These are phyloP conservation scores for Rhodosporidiobolus odoratus DNA, from an alignment of 768 basidiomycete species.

Conservation along the genomic window DNA sequence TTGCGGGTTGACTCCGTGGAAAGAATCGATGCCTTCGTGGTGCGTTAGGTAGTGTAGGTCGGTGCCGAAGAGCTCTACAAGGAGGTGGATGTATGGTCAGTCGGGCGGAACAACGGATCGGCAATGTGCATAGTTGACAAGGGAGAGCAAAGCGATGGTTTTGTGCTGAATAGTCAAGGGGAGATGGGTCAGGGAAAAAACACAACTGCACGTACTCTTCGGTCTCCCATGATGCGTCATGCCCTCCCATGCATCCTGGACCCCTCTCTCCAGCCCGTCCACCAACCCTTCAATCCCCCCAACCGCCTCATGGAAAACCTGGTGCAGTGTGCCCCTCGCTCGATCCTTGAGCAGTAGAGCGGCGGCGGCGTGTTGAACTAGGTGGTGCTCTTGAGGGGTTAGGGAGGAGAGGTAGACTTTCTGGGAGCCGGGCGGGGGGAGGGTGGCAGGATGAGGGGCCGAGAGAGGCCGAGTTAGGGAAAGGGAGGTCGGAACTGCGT, in stretches of 20 bases:
- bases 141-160: too few relatives aligned
- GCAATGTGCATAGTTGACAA: too few relatives aligned
- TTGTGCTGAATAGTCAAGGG: background rate
- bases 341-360: conserved; percentile 24
- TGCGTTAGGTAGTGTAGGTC: background rate
- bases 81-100: background rate
- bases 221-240: background rate
- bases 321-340: background rate
- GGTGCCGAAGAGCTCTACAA: conserved; percentile 26
- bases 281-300: conserved; percentile 17
- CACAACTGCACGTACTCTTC: conserved; percentile 1
- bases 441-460: background rate
- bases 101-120: background rate
- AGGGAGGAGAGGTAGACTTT: conserved; percentile 27
- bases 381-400: conserved; percentile 16
- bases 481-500: background rate
- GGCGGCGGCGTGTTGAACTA: conserved; percentile 27
- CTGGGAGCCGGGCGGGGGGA: background rate
- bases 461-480: background rate
- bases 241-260: background rate
- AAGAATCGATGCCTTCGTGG: conserved; percentile 18
- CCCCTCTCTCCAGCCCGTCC: background rate
- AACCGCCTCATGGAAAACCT: conserved; percentile 5
- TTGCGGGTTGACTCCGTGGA: conserved; percentile 24
- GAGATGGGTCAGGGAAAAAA: background rate